Base-by-base conservation (phyloP, 2,329 filamentous ascomycete species). In the Cladosporium sp. region DNA sequence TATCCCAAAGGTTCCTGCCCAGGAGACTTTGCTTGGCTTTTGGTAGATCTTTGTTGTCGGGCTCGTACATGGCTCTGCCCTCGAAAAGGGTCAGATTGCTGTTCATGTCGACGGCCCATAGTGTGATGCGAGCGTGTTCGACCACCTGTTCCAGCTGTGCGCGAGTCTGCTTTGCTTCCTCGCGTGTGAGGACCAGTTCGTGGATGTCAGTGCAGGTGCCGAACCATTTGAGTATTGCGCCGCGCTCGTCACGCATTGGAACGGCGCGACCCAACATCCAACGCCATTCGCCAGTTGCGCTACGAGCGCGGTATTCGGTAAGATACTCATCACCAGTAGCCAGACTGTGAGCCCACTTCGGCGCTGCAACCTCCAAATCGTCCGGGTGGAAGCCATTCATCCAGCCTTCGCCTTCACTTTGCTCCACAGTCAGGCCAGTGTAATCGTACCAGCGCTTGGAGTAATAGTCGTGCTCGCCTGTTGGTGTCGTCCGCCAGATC, bases 131-230 rank as follows among this genome's bases (percentile, higher is more conserved):
- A 0, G 90, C 89, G 71, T 93, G 89, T 39, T 89, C 85, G 64
- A 93, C 88, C 28, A 93, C 90, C 67, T 87, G 89, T 10, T 88
- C 81, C 0, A 94, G 81, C 73, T 92, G 89, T 71, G 89, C 86
- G n/a, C 88, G 84, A 21, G 85, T 89, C 65, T 87, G 83, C 67
- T 86, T 87, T 18, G 89, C 89, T 58, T 84, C 84, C 67, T 89
- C 82, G 66, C 89, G 88, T 16, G 89, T 85, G 72, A 90, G 83
- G 3, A 93, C 88, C 51, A 88, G 83, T 67, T 93, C 90, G 72
- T 93, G 88, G 21, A 93, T 90, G 68, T 94, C 91, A 14, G 91
- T 93, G 71, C 89, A 92, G 1, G 90, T 92, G 18, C 90, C 91
- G 71, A 91, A 92, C 91, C 91, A 93, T 73, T 91, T 92, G 66